Percentiles rank a stretch among this genome's conserved stretches.
Conservation (phyloP, 2,329 filamentous ascomycete genomes). For the Sclerotinia glacialis region DNA sequence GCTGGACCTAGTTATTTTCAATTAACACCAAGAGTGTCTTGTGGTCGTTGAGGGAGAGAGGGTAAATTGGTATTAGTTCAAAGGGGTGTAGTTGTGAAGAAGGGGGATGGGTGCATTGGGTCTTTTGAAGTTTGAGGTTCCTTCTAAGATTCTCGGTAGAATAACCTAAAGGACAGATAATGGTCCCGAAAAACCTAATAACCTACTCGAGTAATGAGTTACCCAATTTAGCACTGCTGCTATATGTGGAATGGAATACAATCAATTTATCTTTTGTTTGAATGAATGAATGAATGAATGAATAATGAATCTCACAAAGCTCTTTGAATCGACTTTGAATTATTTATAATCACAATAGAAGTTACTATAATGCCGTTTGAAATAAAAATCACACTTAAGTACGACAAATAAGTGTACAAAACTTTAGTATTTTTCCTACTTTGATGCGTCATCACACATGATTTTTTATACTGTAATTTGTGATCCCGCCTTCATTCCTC, state of each 20-base stretch:
- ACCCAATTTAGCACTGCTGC: constrained; percentile 10
- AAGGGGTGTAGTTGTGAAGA: constrained; percentile 13
- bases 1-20: background rate
- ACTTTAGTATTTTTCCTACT: background rate
- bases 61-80: background rate
- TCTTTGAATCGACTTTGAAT: background rate
- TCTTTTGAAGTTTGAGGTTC: constrained; percentile 15
- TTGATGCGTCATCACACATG: background rate
- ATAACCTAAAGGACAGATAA: constrained; percentile 11
- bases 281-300: background rate
- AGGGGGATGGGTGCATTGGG: constrained; percentile 8
- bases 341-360: background rate
- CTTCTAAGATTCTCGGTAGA: constrained; percentile 18
- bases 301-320: background rate
- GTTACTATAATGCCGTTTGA: background rate
- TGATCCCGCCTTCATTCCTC: background rate
- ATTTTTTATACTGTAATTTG: constrained; percentile 1
- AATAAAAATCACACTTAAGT: background rate
- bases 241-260: background rate
- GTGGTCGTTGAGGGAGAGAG: background rate
- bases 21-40: constrained; percentile 2
- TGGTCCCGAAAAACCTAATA: constrained; percentile 10
- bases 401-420: background rate
- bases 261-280: background rate
- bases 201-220: too few species aligned